These are phyloP conservation scores for Paramecium sexaurelia DNA, from an alignment of 73 alveolate genomes.

Conservation along the genomic window DNA sequence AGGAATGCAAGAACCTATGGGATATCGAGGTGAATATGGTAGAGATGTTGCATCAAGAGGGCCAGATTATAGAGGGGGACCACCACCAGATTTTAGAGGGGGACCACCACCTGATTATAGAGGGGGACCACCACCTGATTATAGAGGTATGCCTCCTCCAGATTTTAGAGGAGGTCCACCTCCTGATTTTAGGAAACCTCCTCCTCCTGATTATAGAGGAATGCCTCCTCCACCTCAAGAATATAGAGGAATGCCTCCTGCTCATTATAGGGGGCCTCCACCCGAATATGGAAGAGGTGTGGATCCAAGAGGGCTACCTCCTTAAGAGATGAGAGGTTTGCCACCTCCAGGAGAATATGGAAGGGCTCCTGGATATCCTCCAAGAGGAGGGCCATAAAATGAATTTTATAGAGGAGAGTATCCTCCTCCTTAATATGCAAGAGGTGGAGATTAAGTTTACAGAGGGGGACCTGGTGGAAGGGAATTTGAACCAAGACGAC, in stretches of 20 bases:
- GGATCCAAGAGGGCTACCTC: constrained; percentile 37
- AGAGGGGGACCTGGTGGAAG: constrained; percentile 37
- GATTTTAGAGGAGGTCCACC: background rate
- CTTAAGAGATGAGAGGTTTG: background rate
- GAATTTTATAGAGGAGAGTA: background rate
- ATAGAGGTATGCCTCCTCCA: background rate
- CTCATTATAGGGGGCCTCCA: background rate
- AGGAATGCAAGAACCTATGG: background rate
- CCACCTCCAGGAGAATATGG: background rate
- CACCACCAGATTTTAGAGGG: background rate
- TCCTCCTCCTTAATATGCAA: background rate
- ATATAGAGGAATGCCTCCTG: background rate
- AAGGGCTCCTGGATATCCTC: background rate
- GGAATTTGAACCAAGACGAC: constrained; percentile 31
- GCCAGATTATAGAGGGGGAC: background rate
- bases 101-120: constrained; percentile 34
- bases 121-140: constrained; percentile 10
- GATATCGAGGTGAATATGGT: background rate
- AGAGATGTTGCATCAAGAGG: background rate
- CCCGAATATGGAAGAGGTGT: background rate
- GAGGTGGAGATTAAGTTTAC: background rate
- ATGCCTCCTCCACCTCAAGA: background rate
- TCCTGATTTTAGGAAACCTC: background rate
- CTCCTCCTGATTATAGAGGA: constrained; percentile 4
- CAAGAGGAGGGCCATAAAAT: background rate